Base-by-base conservation (phyloP, 306 rosid species). In the Cucurbita argyrosperma region DNA sequence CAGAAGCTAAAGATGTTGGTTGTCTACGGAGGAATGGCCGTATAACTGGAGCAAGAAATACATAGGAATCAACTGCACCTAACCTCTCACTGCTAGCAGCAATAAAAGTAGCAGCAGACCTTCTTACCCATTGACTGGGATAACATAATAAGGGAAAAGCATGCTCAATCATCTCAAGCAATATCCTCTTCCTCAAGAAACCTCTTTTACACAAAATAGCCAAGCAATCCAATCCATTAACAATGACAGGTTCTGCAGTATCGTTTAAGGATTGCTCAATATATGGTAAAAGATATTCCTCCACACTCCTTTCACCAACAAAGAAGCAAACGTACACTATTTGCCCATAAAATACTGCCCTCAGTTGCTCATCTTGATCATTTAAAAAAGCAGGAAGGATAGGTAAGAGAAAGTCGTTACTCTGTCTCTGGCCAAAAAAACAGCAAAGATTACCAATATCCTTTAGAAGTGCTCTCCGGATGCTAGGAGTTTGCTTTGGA, bases 271-370 rank as follows among this genome's bases (percentile, higher is more conserved):
- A 96, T 80, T 91, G 97, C 84, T 94, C 99, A 78, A 94, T 94
- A 77, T 91, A 94, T 65, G 99, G 99, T 79, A 94, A 83, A 80
- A 94, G 90, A 94, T 94, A 94, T 83, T 94, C 99, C 80, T 94
- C 99, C 68, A 94, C 99, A 76, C 99, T 94, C 82, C 99, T 86
- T 84, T 89, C 88, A 73, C 99, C 97, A 79, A 94, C 99, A 84
- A 94, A 94, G 83, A 91, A 89, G 76, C 99, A 94, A 53, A 91
- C 99, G 63, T 90, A 94, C 79, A 94, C 95, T 72, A 94, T 94
- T 79, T 94, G 88, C 74, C 89, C 99, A 11, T 88, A 91, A 85
- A 94, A 94, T 18, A 91, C 92, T 21, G 97, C 84, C 80, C 99
- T 88, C 70, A 94, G 83, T 75, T 86, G 97, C 81, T 91, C 96